Evolutionary conservation across 1,139 yeast genomes (phyloP).

Genomic region (Geotrichum phurueaensis): DNA sequence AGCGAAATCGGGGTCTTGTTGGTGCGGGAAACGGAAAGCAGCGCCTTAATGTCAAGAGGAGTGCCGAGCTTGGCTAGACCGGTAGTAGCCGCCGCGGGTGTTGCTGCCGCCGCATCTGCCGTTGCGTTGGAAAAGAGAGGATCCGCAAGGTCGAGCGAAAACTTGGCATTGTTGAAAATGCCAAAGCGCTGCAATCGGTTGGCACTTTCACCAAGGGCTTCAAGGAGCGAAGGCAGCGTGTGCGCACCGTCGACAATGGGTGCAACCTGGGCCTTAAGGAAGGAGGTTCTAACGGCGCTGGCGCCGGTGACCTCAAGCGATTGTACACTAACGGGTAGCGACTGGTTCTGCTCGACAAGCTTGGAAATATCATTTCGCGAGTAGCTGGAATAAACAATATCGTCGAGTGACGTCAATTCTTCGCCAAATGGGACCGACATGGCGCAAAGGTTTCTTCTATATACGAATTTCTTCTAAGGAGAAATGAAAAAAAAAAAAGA

Average conservation of each 20-base stretch:
- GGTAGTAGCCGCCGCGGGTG: neutral
- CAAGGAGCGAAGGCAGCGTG: conserved; percentile 30
- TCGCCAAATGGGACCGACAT: conserved; percentile 13
- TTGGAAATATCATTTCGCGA: conserved; percentile 15
- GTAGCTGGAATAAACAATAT: conserved; percentile 15
- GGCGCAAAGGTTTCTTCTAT: neutral
- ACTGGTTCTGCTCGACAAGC: conserved; percentile 19
- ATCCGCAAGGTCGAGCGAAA: conserved; percentile 37
- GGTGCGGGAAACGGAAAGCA: conserved; percentile 24
- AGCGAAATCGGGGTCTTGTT: conserved; percentile 64
- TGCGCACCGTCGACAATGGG: conserved; percentile 43
- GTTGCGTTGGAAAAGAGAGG: conserved; percentile 16
- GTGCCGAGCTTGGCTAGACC: neutral
- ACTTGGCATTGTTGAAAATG: conserved; percentile 43
- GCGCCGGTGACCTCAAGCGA: conserved; percentile 54
- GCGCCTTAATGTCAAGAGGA: conserved; percentile 23
- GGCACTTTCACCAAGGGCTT: conserved; percentile 31
- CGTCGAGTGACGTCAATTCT: conserved; percentile 14
- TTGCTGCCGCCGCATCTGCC: neutral
- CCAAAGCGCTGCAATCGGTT: conserved; percentile 35
- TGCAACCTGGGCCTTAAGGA: conserved; percentile 49
- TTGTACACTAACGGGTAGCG: conserved; percentile 30
- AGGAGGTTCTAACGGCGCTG: conserved; percentile 46
- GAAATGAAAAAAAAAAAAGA: neutral
- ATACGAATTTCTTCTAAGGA: neutral